Evolutionary conservation across 2,329 filamentous ascomycete genomes (phyloP).

Genomic region (Fusarium torreyae): DNA sequence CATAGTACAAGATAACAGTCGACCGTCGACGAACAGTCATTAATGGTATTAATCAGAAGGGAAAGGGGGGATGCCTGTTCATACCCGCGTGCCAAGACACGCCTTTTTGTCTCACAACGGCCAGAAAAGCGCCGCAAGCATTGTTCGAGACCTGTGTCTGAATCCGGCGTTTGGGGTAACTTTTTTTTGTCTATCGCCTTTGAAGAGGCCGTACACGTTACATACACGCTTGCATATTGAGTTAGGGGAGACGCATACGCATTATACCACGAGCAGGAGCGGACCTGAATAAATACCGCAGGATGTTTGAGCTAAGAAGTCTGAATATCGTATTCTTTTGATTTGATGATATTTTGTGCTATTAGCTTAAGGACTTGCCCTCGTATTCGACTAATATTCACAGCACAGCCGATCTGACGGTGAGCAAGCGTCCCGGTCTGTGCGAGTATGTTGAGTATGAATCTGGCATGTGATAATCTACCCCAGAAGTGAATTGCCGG

Average conservation of each 20-base stretch:
- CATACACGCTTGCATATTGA: conserved; percentile 33
- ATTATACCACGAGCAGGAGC: conserved; percentile 39
- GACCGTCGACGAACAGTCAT: conserved; percentile 22
- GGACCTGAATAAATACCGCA: conserved; percentile 37
- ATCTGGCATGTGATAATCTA: conserved; percentile 24
- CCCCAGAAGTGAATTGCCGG: not conserved
- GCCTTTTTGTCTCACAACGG: conserved; percentile 23
- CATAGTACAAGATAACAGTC: conserved; percentile 26
- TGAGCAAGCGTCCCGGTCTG: conserved; percentile 15
- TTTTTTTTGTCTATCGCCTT: conserved; percentile 28
- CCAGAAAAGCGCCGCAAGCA: conserved; percentile 33
- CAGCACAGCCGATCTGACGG: conserved; percentile 11
- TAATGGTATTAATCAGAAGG: conserved; percentile 34
- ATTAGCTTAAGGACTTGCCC: not conserved
- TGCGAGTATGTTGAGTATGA: conserved; percentile 22
- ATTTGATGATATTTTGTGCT: not conserved
- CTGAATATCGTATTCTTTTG: not conserved
- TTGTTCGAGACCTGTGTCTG: conserved; percentile 24
- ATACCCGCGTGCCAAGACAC: conserved; percentile 20
- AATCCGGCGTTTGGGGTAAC: conserved; percentile 40
- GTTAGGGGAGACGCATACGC: conserved; percentile 26
- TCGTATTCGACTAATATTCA: not conserved
- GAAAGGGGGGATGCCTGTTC: conserved; percentile 1
- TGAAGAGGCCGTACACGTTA: conserved; percentile 22
- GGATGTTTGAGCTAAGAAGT: conserved; percentile 10